These are phyloP conservation scores for Sporodiniella umbellata DNA, from an alignment of 371 early-diverging fungal species.

Conservation along the genomic window DNA sequence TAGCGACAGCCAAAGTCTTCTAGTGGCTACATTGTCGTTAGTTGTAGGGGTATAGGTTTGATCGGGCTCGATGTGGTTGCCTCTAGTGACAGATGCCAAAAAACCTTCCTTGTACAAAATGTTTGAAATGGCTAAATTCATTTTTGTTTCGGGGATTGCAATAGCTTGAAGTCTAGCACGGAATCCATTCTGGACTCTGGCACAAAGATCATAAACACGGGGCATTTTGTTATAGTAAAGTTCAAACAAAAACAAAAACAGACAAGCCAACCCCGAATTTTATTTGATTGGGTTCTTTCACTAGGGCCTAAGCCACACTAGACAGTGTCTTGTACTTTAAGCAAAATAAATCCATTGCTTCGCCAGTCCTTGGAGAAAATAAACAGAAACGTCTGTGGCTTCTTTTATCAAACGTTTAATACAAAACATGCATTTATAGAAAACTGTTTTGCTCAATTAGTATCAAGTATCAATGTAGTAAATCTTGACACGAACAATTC, in stretches of 20 bases:
- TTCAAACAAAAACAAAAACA: not conserved
- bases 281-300: not conserved
- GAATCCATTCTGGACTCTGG: constrained; percentile 90
- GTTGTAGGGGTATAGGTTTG: constrained; percentile 71
- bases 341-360: too few species aligned
- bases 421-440: too few species aligned
- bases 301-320: too few species aligned
- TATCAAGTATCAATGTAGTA: too few species aligned
- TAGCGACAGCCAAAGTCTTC: constrained; percentile 89
- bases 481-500: too few species aligned
- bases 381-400: too few species aligned
- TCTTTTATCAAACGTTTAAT: too few species aligned
- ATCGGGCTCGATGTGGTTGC: constrained; percentile 76
- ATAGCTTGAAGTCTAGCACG: constrained; percentile 76
- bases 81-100: constrained; percentile 74
- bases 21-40: constrained; percentile 80
- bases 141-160: constrained; percentile 87
- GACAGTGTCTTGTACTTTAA: too few species aligned
- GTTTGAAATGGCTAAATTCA: constrained; percentile 81
- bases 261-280: not conserved
- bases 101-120: constrained; percentile 94
- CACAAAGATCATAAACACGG: constrained; percentile 87
- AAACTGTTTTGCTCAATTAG: too few species aligned
- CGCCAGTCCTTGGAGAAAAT: too few species aligned
- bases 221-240: too few species aligned